A percentile compares a stretch with the other conserved stretches of the same genome.
Evolutionary conservation across 345 rosid genomes (phyloP).

Genomic region (Laguncularia racemosa): DNA sequence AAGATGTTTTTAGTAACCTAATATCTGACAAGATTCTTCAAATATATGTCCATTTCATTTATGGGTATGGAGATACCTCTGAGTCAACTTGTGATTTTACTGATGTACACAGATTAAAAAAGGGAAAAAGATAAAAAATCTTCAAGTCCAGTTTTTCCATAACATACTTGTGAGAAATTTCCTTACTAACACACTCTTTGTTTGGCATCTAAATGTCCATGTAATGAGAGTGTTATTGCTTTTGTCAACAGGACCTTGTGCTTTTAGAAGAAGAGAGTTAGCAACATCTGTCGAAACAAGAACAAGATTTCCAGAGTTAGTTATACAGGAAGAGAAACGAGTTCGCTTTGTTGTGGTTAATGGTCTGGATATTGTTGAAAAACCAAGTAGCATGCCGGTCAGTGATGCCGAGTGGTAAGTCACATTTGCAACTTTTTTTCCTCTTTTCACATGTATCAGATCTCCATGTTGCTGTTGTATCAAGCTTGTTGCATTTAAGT

Average conservation of each 20-base stretch:
- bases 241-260: conserved; percentile 43
- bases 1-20: no score
- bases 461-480: no score
- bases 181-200: background rate
- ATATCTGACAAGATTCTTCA: no score
- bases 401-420: conserved; percentile 89
- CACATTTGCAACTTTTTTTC: background rate
- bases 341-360: conserved; percentile 92
- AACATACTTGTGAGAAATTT: background rate
- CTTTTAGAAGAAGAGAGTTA: conserved; percentile 86
- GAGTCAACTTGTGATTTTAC: no score
- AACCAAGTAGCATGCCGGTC: conserved; percentile 46
- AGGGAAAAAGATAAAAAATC: no score
- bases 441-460: no score
- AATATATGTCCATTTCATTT: no score
- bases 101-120: no score
- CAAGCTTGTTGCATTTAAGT: no score
- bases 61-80: no score
- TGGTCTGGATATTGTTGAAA: conserved; percentile 89
- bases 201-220: no score
- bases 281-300: conserved; percentile 92
- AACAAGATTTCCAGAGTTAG: conserved; percentile 89
- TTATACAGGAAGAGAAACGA: conserved; percentile 88
- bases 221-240: background rate
- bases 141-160: no score